These are phyloP conservation scores for Macrolepiota albuminosa DNA, from an alignment of 768 basidiomycete genomes.

Conservation along the genomic window DNA sequence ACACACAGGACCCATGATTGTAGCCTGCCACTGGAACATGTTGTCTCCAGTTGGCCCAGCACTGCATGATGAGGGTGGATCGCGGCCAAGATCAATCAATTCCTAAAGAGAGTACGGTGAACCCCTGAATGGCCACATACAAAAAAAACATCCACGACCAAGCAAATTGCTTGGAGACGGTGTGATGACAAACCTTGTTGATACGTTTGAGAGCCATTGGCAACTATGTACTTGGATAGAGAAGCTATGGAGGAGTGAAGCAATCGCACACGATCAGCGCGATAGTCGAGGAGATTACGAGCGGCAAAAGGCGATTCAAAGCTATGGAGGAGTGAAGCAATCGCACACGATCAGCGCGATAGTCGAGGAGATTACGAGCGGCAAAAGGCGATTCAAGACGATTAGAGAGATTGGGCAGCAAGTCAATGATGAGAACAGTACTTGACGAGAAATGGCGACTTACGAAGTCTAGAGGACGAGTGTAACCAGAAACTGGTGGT, in stretches of 20 bases:
- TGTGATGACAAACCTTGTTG: conserved; percentile 72
- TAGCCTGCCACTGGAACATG: conserved; percentile 99
- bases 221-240: conserved; percentile 23
- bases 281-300: conserved; percentile 20
- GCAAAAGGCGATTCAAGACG: conserved; percentile 28
- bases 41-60: conserved; percentile 97
- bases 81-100: conserved; percentile 97
- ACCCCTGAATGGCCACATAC: conserved; percentile 14
- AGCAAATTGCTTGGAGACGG: conserved; percentile 5
- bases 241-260: conserved; percentile 25
- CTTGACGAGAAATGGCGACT: conserved; percentile 17
- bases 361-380: conserved; percentile 15
- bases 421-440: conserved; percentile 14
- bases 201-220: conserved; percentile 98
- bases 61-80: conserved; percentile 99
- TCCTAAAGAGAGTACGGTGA: conserved; percentile 53
- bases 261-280: conserved; percentile 42
- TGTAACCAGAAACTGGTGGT: conserved; percentile 36
- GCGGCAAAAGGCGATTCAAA: conserved; percentile 25
- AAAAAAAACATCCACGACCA: conserved; percentile 9
- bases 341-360: conserved; percentile 41
- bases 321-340: conserved; percentile 27
- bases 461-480: conserved; percentile 27
- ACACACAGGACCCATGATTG: conserved; percentile 98
- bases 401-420: conserved; percentile 19